Conservation (phyloP, 1,284 basidiomycete species). For the Ustilago trichophora region DNA sequence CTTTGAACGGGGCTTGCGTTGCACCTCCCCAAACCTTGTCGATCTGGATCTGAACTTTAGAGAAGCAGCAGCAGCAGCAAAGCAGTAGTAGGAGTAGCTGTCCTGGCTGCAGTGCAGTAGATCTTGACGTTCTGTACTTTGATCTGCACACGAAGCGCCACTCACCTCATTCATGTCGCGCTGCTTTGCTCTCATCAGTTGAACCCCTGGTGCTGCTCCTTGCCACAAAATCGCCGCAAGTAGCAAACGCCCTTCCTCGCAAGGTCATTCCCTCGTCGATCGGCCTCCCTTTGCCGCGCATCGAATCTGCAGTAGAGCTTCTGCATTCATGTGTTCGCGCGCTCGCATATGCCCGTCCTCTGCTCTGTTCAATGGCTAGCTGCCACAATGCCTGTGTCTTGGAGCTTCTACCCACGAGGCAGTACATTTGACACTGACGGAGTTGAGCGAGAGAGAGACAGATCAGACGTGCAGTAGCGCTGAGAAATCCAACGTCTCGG, state of each 20-base stretch:
- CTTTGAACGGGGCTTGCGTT: neutral
- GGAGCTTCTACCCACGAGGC: no score
- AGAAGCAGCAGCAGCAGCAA: no score
- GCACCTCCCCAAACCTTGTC: neutral
- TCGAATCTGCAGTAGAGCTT: slow-evolving; percentile 1
- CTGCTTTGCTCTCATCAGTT: neutral
- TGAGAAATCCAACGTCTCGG: slow-evolving; percentile 3
- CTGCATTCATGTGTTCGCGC: no score
- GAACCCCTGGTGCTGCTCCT: neutral
- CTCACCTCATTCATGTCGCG: slow-evolving; percentile 1
- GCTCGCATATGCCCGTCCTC: no score
- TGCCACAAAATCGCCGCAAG: neutral
- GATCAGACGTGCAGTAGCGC: neutral
- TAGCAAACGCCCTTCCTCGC: neutral
- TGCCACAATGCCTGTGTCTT: no score
- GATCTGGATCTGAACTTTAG: slow-evolving; percentile 1
- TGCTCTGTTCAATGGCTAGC: no score
- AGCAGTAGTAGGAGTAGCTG: no score
- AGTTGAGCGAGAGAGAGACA: no score
- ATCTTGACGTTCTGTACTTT: no score
- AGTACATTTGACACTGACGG: no score
- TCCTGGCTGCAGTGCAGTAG: no score
- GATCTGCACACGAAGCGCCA: no score
- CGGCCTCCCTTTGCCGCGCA: neutral
- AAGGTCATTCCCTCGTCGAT: neutral